phyloP scores from a whole-genome alignment of 352 stramenopile genomes.

The Nothophytophthora sp. region DNA sequence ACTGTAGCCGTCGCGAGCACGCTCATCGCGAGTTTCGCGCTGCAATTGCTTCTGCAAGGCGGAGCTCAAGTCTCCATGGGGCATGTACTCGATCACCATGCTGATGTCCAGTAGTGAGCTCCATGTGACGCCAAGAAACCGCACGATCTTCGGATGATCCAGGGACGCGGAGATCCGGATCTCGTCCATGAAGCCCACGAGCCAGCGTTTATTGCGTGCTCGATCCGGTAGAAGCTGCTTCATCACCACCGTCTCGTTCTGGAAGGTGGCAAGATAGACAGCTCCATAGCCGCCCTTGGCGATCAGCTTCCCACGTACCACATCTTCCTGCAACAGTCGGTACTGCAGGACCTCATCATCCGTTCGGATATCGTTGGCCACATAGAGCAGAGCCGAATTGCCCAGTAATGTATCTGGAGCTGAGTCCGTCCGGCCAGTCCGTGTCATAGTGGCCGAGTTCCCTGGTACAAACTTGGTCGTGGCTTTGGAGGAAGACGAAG shows the following conservation, averaged over 20 bases:
- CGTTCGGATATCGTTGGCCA: conserved; percentile 65
- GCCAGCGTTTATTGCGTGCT: conserved; percentile 29
- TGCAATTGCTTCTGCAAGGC: conserved; percentile 33
- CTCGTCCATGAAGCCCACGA: conserved; percentile 42
- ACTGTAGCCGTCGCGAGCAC: conserved; percentile 26
- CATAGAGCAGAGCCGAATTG: conserved; percentile 19
- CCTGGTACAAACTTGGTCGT: conserved; percentile 26
- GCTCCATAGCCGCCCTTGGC: conserved; percentile 61
- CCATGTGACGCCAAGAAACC: conserved; percentile 54
- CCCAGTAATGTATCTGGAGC: conserved; percentile 14
- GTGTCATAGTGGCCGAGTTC: conserved; percentile 25
- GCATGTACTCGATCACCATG: conserved; percentile 56
- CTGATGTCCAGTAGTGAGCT: conserved; percentile 51
- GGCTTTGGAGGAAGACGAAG: conserved; percentile 25
- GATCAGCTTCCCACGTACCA: conserved; percentile 41
- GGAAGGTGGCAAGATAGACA: conserved; percentile 53
- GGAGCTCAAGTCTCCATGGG: conserved; percentile 41
- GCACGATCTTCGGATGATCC: conserved; percentile 50
- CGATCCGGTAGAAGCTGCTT: conserved; percentile 48
- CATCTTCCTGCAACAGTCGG: conserved; percentile 48
- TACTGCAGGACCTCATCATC: conserved; percentile 58
- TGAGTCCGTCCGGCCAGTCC: conserved; percentile 25
- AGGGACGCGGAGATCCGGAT: conserved; percentile 43
- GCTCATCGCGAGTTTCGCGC: conserved; percentile 21
- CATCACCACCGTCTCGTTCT: conserved; percentile 41